Conservation (phyloP, 2,329 filamentous ascomycete species). For the Fusarium oxysporum region DNA sequence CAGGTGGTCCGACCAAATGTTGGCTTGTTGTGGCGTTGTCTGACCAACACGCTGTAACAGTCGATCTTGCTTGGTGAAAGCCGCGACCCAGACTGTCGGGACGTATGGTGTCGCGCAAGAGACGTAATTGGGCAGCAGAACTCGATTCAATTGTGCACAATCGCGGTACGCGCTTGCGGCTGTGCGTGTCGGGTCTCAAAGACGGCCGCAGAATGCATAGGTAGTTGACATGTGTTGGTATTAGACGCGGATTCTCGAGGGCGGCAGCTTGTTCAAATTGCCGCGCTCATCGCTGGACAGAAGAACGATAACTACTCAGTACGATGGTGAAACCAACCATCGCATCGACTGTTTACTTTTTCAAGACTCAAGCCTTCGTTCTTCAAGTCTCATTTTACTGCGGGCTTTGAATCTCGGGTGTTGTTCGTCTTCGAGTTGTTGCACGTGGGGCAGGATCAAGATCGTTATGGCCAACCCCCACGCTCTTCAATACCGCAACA, state of each 20-base stretch:
- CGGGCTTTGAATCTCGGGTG: neutral
- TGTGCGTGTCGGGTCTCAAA: conserved; percentile 2
- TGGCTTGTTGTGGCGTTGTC: conserved; percentile 39
- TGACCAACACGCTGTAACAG: conserved; percentile 38
- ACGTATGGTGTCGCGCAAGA: conserved; percentile 22
- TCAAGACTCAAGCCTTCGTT: neutral
- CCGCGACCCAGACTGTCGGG: conserved; percentile 43
- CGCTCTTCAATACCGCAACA: conserved; percentile 12
- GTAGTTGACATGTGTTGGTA: neutral
- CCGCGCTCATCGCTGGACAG: neutral
- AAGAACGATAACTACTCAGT: neutral
- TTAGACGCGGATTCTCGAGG: conserved; percentile 16
- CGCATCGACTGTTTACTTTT: neutral
- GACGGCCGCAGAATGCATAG: conserved; percentile 19
- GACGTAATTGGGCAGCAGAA: conserved; percentile 36
- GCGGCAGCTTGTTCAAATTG: neutral
- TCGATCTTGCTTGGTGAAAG: conserved; percentile 40
- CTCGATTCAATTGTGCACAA: conserved; percentile 23
- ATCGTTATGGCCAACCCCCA: conserved; percentile 25
- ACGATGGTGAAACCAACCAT: neutral
- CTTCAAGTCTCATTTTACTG: neutral
- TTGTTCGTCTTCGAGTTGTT: conserved; percentile 9
- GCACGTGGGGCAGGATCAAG: conserved; percentile 15
- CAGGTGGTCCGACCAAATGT: conserved; percentile 18
- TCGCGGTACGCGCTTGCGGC: conserved; percentile 16